Evolutionary conservation across 768 basidiomycete genomes (phyloP).

Genomic region (Vararia minispora): DNA sequence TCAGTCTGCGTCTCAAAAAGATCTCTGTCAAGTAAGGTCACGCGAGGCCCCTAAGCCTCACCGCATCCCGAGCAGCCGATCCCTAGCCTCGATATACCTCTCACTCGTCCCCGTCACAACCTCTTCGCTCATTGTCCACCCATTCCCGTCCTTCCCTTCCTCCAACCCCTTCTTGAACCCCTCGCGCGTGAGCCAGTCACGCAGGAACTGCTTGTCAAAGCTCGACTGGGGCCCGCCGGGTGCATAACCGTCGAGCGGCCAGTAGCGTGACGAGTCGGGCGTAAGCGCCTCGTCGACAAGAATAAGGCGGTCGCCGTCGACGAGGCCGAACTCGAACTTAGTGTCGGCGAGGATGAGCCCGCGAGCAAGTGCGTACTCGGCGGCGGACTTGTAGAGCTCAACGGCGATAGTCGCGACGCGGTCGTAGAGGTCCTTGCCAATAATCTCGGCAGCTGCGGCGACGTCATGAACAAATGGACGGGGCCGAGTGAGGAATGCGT

Average conservation of each 20-base stretch:
- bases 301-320: conserved; percentile 49
- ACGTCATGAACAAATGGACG: conserved; percentile 1
- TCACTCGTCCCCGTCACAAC: conserved; percentile 69
- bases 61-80: conserved; percentile 42
- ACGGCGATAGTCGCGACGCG: conserved; percentile 51
- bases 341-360: conserved; percentile 96
- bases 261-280: conserved; percentile 95
- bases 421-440: conserved; percentile 55
- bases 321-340: conserved; percentile 95
- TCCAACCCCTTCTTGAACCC: conserved; percentile 79
- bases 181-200: conserved; percentile 72
- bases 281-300: conserved; percentile 96
- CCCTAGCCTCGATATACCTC: conserved; percentile 72
- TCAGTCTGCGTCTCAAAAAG: no score
- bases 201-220: conserved; percentile 94
- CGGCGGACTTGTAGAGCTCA: conserved; percentile 61
- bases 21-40: no score
- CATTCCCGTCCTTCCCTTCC: conserved; percentile 55
- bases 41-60: no score
- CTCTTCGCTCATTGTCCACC: conserved; percentile 67
- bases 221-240: conserved; percentile 73
- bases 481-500: neutral
- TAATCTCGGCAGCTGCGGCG: conserved; percentile 43
- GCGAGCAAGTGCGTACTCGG: conserved; percentile 55
- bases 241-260: conserved; percentile 69